Percentiles rank a stretch among this genome's conserved stretches.
Evolutionary conservation across 495 filamentous ascomycete genomes (phyloP).

Genomic region (Extremus antarcticus): DNA sequence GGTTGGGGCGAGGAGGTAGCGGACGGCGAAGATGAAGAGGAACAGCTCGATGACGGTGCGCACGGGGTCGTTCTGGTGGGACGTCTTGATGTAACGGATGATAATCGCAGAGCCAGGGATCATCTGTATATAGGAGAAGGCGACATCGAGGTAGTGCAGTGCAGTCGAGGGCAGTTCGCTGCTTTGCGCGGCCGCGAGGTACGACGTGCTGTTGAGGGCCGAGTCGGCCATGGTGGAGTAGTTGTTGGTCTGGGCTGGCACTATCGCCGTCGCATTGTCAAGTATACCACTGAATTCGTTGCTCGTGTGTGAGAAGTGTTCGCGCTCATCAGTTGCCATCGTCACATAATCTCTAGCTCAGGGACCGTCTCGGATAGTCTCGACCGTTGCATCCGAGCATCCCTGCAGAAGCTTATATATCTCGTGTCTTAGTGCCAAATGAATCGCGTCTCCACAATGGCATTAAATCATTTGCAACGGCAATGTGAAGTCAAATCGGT

Average conservation of each 20-base stretch:
- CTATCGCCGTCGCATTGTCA: not conserved
- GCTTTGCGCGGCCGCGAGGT: not conserved
- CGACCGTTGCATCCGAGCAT: not conserved
- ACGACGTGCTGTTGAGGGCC: slow-evolving; percentile 1
- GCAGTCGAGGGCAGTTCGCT: slow-evolving; percentile 13
- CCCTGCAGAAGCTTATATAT: not conserved
- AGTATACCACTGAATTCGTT: not conserved
- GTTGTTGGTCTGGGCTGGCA: not conserved
- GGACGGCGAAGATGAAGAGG: slow-evolving; percentile 87
- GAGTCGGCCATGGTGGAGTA: slow-evolving; percentile 4
- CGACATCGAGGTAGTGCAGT: slow-evolving; percentile 15
- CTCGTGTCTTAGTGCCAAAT: not conserved
- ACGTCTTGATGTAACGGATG: slow-evolving; percentile 87
- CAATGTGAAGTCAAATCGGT: not conserved
- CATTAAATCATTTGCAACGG: too few species aligned
- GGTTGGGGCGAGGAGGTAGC: slow-evolving; percentile 80
- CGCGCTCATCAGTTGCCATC: not conserved
- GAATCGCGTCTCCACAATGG: too few species aligned
- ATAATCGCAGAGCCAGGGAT: slow-evolving; percentile 90
- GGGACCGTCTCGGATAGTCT: not conserved
- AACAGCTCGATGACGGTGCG: slow-evolving; percentile 88
- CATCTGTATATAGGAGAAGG: slow-evolving; percentile 54
- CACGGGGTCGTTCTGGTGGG: slow-evolving; percentile 94
- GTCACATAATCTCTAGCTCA: not conserved
- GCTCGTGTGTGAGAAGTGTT: not conserved